Base-by-base conservation (phyloP, 352 stramenopile species). In the Peronospora destructor region DNA sequence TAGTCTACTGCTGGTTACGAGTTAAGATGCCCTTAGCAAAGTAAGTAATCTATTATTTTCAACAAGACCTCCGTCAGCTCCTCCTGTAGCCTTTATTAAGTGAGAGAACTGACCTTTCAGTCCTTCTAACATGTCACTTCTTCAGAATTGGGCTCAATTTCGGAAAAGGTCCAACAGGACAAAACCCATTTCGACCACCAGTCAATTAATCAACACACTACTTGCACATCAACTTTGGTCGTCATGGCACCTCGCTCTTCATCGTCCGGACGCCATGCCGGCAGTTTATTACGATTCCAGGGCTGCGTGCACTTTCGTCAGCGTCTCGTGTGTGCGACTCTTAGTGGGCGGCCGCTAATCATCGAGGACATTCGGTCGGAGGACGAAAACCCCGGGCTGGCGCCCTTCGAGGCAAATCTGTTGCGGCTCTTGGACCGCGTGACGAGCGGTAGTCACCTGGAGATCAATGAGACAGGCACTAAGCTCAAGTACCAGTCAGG, bases 381-480 rank as follows among this genome's bases (percentile, higher is more conserved):
- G 49, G 89, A 97, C 61, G 86, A 98, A 45, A 86, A 94, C 55
- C 96, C 96, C 1, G 96, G 96, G 10, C 66, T 99, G 33, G 80
- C 86, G 23, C 87, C 97, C 33, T 97, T 98, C 62, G 97, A 99
- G 71, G 95, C 95, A 26, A 97, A 84, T 63, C 98, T 98, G 55
- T 47, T 99, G 42, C 89, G 95, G 25, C 70, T 99, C 8, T 61
- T 99, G 34, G 96, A 99, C 73, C 83, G 81, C 48, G 74, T 99
- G 49, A 98, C 96, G 8, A 98, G 98, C 67, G 97, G 97, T 35
- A 97, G 82, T 42, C 84, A 96, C 51, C 91, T 99, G 45, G 96
- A 99, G 75, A 99, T 99, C 77, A 99, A 99, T 64, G 93, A 97
- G 56, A 99, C 96, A 1, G 97, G 97, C 51, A 99, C 96, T 21